These are phyloP conservation scores for Leishmania gerbilli DNA, from an alignment of 208 protist species.

Conservation along the genomic window DNA sequence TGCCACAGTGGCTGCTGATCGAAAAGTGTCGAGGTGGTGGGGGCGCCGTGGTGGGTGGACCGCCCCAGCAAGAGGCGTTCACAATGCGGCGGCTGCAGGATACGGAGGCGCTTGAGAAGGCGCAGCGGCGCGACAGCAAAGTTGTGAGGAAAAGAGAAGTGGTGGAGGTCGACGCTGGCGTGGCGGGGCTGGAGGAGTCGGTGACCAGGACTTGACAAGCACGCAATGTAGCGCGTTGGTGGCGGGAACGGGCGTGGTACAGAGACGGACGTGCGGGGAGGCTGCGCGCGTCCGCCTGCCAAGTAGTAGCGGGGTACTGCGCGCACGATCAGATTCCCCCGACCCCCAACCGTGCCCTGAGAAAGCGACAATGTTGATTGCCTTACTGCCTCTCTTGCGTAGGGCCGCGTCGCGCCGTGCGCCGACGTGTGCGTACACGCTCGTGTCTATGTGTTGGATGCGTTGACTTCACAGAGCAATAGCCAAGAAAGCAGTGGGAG, in stretches of 20 bases:
- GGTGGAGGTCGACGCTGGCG: conserved; percentile 5
- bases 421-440: not conserved
- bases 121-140: conserved; percentile 4
- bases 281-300: too few relatives aligned
- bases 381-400: not conserved
- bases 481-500: not conserved
- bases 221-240: not conserved
- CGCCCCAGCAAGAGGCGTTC: not conserved
- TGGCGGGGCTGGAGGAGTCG: not conserved
- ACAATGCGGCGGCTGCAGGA: conserved; percentile 25
- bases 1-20: conserved; percentile 67
- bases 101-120: conserved; percentile 7
- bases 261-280: not conserved
- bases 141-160: conserved; percentile 3
- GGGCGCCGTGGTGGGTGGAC: not conserved
- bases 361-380: not conserved
- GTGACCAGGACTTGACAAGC: not conserved
- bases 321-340: not conserved
- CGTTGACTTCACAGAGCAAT: not conserved
- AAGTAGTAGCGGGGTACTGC: not conserved
- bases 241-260: not conserved
- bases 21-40: conserved; percentile 6
- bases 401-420: not conserved
- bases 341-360: not conserved
- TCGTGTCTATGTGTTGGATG: not conserved